Evolutionary conservation across 805 yeast genomes (phyloP).

Genomic region (Kodamaea neixiangensis): DNA sequence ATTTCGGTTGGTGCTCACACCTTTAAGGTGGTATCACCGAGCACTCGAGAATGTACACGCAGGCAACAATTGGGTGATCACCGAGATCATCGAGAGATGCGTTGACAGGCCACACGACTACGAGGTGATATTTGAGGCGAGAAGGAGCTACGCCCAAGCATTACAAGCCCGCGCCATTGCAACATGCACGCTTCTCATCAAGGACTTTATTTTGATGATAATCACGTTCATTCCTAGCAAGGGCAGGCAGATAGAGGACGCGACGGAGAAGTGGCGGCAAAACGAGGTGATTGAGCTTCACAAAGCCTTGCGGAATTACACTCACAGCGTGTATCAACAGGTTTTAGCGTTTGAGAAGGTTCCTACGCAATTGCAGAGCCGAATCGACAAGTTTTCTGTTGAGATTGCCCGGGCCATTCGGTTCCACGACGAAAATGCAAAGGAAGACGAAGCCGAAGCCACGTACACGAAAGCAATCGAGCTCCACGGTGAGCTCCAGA

Average conservation of each 20-base stretch:
- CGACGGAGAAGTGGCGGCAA: background rate
- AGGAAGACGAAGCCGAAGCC: background rate
- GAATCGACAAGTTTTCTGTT: background rate
- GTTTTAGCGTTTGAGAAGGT: background rate
- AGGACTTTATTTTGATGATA: constrained; percentile 1
- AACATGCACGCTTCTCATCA: constrained; percentile 2
- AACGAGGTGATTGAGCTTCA: background rate
- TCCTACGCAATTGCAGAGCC: background rate
- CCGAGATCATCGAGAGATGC: background rate
- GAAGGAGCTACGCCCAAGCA: background rate
- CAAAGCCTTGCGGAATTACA: background rate
- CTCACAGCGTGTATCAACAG: background rate
- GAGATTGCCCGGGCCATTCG: background rate
- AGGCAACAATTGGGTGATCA: background rate
- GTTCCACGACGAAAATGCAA: background rate
- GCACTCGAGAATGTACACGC: background rate
- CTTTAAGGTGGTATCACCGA: background rate
- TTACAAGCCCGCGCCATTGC: background rate
- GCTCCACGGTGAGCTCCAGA: background rate
- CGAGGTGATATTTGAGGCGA: constrained; percentile 2
- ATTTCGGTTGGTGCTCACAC: background rate
- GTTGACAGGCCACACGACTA: constrained; percentile 4
- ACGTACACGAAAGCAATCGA: background rate
- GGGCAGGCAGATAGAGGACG: background rate
- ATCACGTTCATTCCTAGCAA: background rate